Percentiles rank a stretch among this genome's conserved stretches.
Conservation (phyloP, 768 basidiomycete species). For the Lactifluus rugatus region DNA sequence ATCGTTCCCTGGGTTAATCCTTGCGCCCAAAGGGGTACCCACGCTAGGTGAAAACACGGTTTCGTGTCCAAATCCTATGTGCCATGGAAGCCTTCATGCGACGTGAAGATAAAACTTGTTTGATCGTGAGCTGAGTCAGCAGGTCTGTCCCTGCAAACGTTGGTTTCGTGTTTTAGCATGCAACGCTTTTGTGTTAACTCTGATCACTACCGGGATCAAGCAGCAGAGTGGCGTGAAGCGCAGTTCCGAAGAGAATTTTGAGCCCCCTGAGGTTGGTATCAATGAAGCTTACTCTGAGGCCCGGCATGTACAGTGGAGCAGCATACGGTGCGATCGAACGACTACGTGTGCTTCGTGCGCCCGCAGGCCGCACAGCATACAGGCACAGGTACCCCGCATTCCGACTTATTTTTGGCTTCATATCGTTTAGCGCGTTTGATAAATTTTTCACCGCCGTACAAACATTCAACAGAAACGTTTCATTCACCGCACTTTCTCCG, state of each 20-base stretch:
- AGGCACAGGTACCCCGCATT: slow-evolving; percentile 11
- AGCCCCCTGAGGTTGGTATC: too few species aligned
- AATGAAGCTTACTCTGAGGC: too few species aligned
- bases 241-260: background rate
- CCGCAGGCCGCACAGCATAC: slow-evolving; percentile 1
- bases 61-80: background rate
- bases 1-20: background rate
- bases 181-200: too few species aligned
- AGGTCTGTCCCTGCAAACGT: background rate
- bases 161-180: too few species aligned
- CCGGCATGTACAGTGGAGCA: background rate
- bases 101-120: too few species aligned
- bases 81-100: background rate
- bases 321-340: too few species aligned
- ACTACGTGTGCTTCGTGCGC: too few species aligned
- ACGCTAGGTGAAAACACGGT: background rate
- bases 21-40: background rate
- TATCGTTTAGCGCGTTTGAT: background rate
- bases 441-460: background rate
- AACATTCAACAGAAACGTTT: background rate
- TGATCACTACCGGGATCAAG: background rate
- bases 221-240: background rate
- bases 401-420: background rate
- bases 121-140: background rate
- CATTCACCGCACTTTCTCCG: background rate